These are phyloP conservation scores for Dothideomycetes sp. DNA, from an alignment of 2,329 filamentous ascomycete species.

Conservation along the genomic window DNA sequence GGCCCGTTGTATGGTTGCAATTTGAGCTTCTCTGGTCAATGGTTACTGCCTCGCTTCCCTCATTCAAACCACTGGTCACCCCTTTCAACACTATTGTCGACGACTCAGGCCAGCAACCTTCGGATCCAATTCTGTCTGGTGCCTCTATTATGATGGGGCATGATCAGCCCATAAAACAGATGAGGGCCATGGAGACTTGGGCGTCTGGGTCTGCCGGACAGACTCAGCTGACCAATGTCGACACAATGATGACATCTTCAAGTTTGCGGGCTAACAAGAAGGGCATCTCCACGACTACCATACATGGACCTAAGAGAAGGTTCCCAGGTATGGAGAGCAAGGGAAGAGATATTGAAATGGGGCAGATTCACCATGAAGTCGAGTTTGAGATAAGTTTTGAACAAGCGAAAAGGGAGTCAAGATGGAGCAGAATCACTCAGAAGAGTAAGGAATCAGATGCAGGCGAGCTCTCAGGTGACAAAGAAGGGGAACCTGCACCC, in stretches of 20 bases:
- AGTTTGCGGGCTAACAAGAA: neutral
- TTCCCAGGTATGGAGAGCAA: neutral
- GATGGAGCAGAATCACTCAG: constrained; percentile 5
- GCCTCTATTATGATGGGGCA: neutral
- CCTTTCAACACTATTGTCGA: constrained; percentile 8
- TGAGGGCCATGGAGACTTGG: neutral
- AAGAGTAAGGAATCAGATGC: neutral
- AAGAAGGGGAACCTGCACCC: no score
- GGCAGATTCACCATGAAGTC: neutral
- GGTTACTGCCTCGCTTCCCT: constrained; percentile 14
- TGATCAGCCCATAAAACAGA: neutral
- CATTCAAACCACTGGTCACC: constrained; percentile 9
- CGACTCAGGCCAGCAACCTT: neutral
- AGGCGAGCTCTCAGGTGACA: no score
- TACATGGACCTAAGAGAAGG: constrained; percentile 7
- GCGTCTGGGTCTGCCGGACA: neutral
- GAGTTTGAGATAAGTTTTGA: neutral
- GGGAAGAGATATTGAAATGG: constrained; percentile 3
- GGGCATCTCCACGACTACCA: neutral
- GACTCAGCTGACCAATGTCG: neutral
- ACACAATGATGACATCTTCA: neutral
- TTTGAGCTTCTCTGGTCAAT: constrained; percentile 11
- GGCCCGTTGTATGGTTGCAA: constrained; percentile 12
- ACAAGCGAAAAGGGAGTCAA: neutral
- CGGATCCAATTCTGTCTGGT: neutral